phyloP scores from a whole-genome alignment of 202 grass and related monocot species.

The Elaeis oleifera region DNA sequence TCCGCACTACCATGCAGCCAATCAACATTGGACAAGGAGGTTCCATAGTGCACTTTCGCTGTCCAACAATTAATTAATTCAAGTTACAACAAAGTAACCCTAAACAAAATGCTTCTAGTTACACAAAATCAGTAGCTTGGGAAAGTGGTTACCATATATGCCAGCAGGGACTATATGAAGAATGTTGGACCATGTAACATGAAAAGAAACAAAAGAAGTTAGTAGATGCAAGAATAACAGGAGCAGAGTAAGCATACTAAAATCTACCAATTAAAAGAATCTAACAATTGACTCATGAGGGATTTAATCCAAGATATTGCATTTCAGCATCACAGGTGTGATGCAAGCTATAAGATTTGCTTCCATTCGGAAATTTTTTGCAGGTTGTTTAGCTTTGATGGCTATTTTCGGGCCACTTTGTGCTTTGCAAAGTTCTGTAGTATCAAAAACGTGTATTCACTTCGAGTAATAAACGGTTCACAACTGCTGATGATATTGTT shows the following conservation, averaged over 20 bases:
- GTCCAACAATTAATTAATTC: not conserved
- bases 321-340: too few species aligned
- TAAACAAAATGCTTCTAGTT: not conserved
- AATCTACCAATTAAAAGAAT: not conserved
- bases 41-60: slow-evolving; percentile 86
- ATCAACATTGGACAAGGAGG: slow-evolving; percentile 74
- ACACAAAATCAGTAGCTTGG: not conserved
- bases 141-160: slow-evolving; percentile 78
- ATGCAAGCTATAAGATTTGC: too few species aligned
- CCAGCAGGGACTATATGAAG: slow-evolving; percentile 68
- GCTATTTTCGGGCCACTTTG: too few species aligned
- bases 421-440: too few species aligned
- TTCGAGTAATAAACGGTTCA: too few species aligned
- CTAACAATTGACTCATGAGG: not conserved
- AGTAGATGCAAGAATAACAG: slow-evolving; percentile 12
- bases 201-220: slow-evolving; percentile 59
- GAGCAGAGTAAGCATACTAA: not conserved
- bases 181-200: slow-evolving; percentile 37
- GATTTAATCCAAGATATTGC: too few species aligned
- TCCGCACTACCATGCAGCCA: slow-evolving; percentile 71
- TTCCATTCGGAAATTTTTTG: too few species aligned
- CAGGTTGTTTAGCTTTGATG: too few species aligned
- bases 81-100: not conserved
- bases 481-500: too few species aligned
- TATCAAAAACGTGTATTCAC: too few species aligned